Conservation (phyloP, 2,329 filamentous ascomycete genomes). For the Elsinoe arachidis region DNA sequence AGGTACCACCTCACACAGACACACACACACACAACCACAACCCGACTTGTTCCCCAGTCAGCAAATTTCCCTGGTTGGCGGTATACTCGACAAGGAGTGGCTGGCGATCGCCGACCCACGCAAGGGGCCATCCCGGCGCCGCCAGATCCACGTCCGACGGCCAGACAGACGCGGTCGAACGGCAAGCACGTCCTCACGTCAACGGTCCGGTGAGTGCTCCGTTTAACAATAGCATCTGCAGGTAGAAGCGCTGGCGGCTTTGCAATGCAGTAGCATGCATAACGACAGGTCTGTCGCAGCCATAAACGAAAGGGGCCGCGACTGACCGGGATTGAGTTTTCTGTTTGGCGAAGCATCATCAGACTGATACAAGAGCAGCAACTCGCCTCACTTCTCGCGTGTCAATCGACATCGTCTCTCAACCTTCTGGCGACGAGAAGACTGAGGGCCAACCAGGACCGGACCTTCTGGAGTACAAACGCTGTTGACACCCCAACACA, state of each 20-base stretch:
- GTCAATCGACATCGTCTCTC: neutral
- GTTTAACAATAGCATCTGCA: neutral
- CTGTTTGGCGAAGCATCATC: neutral
- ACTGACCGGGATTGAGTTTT: neutral
- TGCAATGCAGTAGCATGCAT: neutral
- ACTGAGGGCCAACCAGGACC: neutral
- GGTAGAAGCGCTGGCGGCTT: neutral
- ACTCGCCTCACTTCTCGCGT: neutral
- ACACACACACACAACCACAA: neutral
- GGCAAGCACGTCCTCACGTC: neutral
- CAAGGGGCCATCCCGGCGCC: neutral
- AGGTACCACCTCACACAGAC: neutral
- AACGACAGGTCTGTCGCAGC: neutral
- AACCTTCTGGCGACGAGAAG: neutral
- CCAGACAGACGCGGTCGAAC: neutral
- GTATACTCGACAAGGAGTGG: neutral
- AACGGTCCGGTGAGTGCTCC: neutral
- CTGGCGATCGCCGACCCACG: neutral
- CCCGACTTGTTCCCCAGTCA: neutral
- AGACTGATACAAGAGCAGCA: constrained; percentile 1
- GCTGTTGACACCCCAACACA: too few relatives aligned
- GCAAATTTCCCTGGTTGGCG: neutral
- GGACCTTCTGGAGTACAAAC: too few relatives aligned
- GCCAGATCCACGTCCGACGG: neutral
- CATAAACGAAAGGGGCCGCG: neutral